These are phyloP conservation scores for Coemansia sp. DNA, from an alignment of 192 early-diverging fungal species.

Conservation along the genomic window DNA sequence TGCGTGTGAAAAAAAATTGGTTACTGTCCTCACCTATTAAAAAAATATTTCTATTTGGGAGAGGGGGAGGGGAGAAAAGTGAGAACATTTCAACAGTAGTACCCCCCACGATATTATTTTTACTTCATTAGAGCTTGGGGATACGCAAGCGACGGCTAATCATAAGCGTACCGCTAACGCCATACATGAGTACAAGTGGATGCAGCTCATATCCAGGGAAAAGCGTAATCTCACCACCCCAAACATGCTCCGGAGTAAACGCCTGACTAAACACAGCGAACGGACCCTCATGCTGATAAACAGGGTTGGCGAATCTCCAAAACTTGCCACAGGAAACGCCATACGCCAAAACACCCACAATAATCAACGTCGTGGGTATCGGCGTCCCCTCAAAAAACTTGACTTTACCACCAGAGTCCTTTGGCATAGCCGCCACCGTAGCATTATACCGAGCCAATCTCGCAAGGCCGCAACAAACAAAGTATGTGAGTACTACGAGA, in stretches of 20 bases:
- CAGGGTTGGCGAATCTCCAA: conserved; percentile 56
- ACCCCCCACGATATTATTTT: conserved; percentile 8
- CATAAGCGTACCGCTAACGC: conserved; percentile 78
- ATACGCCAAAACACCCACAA: conserved; percentile 72
- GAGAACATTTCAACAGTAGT: background rate
- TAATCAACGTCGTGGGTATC: conserved; percentile 77
- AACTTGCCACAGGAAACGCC: conserved; percentile 59
- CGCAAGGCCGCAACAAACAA: conserved; percentile 86
- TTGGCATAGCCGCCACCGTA: conserved; percentile 78
- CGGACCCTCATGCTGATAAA: conserved; percentile 51
- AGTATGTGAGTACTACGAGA: conserved; percentile 75
- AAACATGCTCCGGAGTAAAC: conserved; percentile 61
- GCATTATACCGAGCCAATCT: conserved; percentile 89
- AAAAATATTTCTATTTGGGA: background rate
- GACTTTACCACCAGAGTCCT: conserved; percentile 78
- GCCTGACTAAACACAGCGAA: conserved; percentile 58
- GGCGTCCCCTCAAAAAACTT: conserved; percentile 90
- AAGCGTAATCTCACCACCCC: conserved; percentile 63
- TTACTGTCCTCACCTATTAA: background rate
- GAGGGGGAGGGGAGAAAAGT: background rate
- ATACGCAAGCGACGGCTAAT: conserved; percentile 78
- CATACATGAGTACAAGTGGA: conserved; percentile 79
- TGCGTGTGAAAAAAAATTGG: background rate
- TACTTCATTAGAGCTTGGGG: conserved; percentile 67
- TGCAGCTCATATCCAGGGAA: conserved; percentile 71